These are phyloP conservation scores for Botrytis pseudocinerea DNA, from an alignment of 2,329 filamentous ascomycete species.

Conservation along the genomic window DNA sequence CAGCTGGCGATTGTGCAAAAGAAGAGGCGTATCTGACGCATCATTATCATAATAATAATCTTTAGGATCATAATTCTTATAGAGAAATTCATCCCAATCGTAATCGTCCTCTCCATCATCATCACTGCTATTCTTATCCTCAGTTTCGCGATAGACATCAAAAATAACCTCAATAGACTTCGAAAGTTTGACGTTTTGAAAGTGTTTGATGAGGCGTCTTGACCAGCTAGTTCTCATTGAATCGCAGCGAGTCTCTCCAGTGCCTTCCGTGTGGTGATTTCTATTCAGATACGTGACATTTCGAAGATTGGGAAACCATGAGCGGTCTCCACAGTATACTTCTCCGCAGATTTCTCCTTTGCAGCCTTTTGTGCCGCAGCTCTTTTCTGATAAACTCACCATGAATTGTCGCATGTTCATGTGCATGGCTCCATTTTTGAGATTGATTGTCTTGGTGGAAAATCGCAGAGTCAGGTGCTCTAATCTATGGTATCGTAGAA, in stretches of 20 bases:
- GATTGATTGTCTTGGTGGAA: not conserved
- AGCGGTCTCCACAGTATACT: not conserved
- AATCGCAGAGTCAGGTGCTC: not conserved
- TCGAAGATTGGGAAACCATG: slow-evolving; percentile 2
- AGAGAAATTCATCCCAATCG: not conserved
- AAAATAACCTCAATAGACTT: not conserved
- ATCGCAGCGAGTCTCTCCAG: not conserved
- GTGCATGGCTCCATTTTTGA: not conserved
- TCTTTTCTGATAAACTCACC: not conserved
- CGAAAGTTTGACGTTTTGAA: not conserved
- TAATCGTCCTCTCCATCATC: not conserved
- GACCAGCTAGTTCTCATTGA: not conserved
- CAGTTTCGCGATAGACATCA: not conserved
- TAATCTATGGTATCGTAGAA: not conserved
- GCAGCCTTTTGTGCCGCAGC: not conserved
- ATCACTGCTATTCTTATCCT: not conserved
- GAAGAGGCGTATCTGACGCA: not conserved
- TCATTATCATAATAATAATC: not conserved
- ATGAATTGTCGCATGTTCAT: not conserved
- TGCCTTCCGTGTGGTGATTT: not conserved
- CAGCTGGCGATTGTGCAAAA: not conserved
- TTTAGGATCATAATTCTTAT: not conserved
- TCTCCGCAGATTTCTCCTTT: not conserved
- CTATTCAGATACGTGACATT: not conserved
- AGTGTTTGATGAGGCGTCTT: not conserved